Base-by-base conservation (phyloP, 2,329 filamentous ascomycete species). In the Verticillium alfalfae region DNA sequence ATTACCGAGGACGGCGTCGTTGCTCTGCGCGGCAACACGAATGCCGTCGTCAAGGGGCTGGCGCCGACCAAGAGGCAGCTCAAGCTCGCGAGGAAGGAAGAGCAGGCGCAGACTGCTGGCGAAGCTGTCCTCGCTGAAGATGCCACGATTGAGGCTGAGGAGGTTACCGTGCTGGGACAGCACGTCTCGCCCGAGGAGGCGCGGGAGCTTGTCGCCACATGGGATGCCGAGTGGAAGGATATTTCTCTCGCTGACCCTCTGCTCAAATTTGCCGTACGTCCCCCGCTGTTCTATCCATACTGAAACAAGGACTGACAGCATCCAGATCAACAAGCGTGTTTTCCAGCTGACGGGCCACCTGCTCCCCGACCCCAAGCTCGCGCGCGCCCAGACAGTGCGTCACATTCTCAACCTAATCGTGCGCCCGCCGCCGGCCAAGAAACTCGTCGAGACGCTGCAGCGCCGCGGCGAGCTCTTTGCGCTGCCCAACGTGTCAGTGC, bases 281-380 rank as follows among this genome's bases (percentile, higher is more conserved):
- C 49, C 34, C 26, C 22, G 5, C 9, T 57, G 15, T 9, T 18
- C 22, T 60, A 18, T n/a, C 36, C 9, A 2, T 9, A 10, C 36
- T 45, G n/a, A 15, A 37, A 37, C 36, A 41, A 15, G 16, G 34
- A 38, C n/a, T n/a, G 3, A 16, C 34, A 6, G 15, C 18, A 31
- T 3, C 5, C 67, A 97, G 93, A 82, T 95, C 66, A 79, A 88
- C 69, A 96, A 97, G 78, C 88, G 92, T 63, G 79, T 93, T 64
- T 86, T 89, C 73, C 90, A 95, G 73, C 81, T 96, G 63, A 93
- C 89, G n/a, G 91, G 92, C 64, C 85, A 88, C 64, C 84, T 86
- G 63, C 80, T 97, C 66, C 81, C 90, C 16, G 94, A 97, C 75
- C 79, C 85, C 56, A 82, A 84, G 67, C 83, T 96, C 64, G 76